Evolutionary conservation across 2,329 filamentous ascomycete genomes (phyloP), one percentile per base, ranked within the genome.

Genomic region (Aureobasidium namibiae): DNA sequence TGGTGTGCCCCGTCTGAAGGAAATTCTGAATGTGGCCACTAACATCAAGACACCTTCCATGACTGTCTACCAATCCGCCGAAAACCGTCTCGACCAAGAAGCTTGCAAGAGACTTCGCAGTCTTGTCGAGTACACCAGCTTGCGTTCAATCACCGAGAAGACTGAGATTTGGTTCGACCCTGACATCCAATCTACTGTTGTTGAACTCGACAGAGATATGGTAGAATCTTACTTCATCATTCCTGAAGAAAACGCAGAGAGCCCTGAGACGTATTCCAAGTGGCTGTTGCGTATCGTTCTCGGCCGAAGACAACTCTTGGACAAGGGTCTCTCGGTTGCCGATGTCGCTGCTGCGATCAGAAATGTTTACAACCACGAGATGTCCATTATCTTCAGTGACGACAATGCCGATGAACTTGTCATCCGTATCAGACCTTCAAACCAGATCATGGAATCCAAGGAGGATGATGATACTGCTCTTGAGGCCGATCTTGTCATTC

Each of bases 21-120:
- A 99, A 78, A 99, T 99, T 84, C 82, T 99, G 60, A 99, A 99
- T 73, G 86, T 99, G 61, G 94, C 95, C 0, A 92, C 88, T 66
- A 95, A 97, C 75, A 96, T 99, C 79, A 99, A 97, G 81, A 99
- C 94, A 0, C 94, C 94, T 1, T 92, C 90, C 54, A 97, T 99
- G 92, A 87, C 89, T 62, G 90, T 99, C 36, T 95, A 91, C 70
- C 83, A 96, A 66, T 80, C 87, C 54, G 80, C 82, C 26, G 73
- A 79, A 10, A 78, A 82, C 62, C 72, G 74, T 16, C 82, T 80
- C 39, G 84, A 83, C 61, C 89, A 95, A 71, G 88, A 95, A 56
- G 81, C 85, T 59, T 92, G 90, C 53, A 97, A 95, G 79, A 80
- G 81, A 52, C 80, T 99, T 64, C 90, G 94, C 72, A 95, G 89